Conservation (phyloP, 73 alveolate species). For the Paramecium bursaria region DNA sequence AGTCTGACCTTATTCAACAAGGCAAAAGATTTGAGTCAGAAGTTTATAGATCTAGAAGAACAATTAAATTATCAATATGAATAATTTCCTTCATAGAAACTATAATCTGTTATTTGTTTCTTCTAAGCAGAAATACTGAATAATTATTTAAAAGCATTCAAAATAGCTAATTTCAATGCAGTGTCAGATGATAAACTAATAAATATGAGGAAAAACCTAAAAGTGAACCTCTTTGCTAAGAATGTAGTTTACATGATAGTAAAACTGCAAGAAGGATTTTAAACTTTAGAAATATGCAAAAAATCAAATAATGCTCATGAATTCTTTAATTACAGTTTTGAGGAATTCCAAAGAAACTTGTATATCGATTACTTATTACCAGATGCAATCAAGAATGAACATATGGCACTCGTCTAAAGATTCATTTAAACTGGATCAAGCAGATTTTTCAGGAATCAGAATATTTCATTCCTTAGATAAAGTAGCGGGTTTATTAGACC, state of each 20-base stretch:
- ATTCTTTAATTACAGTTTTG: conserved; percentile 1
- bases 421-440: conserved; percentile 9
- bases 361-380: conserved; percentile 23
- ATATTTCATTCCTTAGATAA: background rate
- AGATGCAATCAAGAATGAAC: conserved; percentile 18
- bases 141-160: conserved; percentile 56
- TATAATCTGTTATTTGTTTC: conserved; percentile 28
- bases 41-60: conserved; percentile 4
- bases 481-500: conserved; percentile 24
- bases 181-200: conserved; percentile 44
- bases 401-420: conserved; percentile 19
- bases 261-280: conserved; percentile 11
- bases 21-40: conserved; percentile 1
- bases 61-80: background rate
- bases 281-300: background rate
- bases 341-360: conserved; percentile 19
- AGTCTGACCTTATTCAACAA: conserved; percentile 2
- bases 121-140: conserved; percentile 21
- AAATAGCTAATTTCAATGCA: conserved; percentile 24
- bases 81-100: conserved; percentile 29
- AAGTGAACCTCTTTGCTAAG: conserved; percentile 50
- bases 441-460: conserved; percentile 41
- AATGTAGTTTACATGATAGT: conserved; percentile 32
- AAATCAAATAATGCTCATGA: conserved; percentile 2
- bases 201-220: conserved; percentile 37